Conservation (phyloP, 73 alveolate genomes). For the Durusdinium trenchii region DNA sequence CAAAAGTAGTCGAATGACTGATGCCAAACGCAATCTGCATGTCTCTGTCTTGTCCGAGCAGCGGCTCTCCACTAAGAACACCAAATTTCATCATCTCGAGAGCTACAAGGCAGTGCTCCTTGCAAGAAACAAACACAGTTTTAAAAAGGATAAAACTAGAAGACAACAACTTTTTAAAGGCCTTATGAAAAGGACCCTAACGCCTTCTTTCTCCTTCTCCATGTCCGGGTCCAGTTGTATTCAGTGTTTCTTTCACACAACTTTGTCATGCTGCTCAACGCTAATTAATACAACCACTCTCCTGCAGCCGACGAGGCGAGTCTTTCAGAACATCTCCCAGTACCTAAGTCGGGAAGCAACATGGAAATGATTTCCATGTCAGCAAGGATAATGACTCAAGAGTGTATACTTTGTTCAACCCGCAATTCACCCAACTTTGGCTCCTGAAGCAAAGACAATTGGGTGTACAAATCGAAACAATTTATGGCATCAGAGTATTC, state of each 20-base stretch:
- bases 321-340: constrained; percentile 89
- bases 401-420: background rate
- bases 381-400: background rate
- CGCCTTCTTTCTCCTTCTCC: background rate
- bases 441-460: too few species aligned
- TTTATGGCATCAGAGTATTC: too few species aligned
- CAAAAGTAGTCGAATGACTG: too few species aligned
- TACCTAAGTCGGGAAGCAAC: background rate
- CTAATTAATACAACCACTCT: too few species aligned
- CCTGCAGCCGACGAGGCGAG: constrained; percentile 83
- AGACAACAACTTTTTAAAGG: too few species aligned
- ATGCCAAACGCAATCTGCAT: too few species aligned
- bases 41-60: background rate
- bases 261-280: too few species aligned
- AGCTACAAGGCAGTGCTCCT: constrained; percentile 90
- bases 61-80: constrained; percentile 76
- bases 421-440: too few species aligned
- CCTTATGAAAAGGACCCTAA: background rate
- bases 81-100: constrained; percentile 88
- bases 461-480: too few species aligned
- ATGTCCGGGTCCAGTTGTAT: background rate
- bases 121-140: too few species aligned
- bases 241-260: background rate
- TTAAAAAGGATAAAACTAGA: too few species aligned
- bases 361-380: background rate